These are phyloP conservation scores for Chenopodium berlandieri DNA, from an alignment of 148 eudicot species.

Conservation along the genomic window DNA sequence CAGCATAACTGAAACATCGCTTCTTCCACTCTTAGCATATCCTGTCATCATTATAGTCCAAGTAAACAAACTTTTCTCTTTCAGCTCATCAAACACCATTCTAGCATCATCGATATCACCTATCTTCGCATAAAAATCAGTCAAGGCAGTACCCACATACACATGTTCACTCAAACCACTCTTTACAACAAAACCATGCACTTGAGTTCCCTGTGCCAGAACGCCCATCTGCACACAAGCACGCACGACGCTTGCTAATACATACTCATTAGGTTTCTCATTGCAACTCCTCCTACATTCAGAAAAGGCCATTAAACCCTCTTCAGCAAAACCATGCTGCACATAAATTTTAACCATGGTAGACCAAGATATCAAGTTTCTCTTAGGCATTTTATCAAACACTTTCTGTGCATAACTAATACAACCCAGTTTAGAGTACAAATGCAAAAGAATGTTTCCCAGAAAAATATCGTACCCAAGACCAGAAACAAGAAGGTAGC, in stretches of 20 bases:
- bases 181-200: conserved; percentile 51
- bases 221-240: conserved; percentile 42
- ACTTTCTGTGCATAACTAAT: conserved; percentile 38
- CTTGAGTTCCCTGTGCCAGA: conserved; percentile 36
- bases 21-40: conserved; percentile 44
- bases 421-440: conserved; percentile 37
- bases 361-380: conserved; percentile 61
- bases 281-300: conserved; percentile 36
- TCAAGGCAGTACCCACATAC: conserved; percentile 58
- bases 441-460: conserved; percentile 45
- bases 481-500: conserved; percentile 42
- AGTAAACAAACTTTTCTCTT: conserved; percentile 47
- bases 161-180: conserved; percentile 43
- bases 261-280: conserved; percentile 51
- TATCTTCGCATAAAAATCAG: conserved; percentile 55
- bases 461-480: conserved; percentile 46
- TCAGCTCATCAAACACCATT: conserved; percentile 46
- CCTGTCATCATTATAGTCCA: conserved; percentile 64
- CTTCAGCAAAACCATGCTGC: conserved; percentile 35
- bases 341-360: conserved; percentile 50
- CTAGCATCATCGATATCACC: conserved; percentile 45
- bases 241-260: conserved; percentile 51
- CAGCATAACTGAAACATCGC: conserved; percentile 49
- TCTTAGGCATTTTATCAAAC: conserved; percentile 62
- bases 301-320: conserved; percentile 41